A percentile compares a stretch with the other conserved stretches of the same genome.
Conservation (phyloP, 2,329 filamentous ascomycete species). For the Cladosporium phlei region DNA sequence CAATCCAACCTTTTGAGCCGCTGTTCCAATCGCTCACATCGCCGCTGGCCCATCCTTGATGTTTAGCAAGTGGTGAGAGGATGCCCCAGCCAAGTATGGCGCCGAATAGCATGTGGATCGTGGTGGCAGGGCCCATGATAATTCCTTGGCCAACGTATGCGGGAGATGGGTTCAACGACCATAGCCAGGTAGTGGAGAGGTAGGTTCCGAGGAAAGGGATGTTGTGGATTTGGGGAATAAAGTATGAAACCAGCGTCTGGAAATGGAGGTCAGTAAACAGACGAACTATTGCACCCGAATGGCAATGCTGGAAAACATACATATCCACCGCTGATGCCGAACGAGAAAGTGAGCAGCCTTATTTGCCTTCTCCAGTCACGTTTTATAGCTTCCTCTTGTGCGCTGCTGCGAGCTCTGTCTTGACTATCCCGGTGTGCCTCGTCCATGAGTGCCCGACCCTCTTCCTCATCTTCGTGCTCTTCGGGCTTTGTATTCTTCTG, state of each 20-base stretch:
- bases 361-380: conserved; percentile 60
- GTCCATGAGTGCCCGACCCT: conserved; percentile 33
- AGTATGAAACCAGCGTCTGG: conserved; percentile 81
- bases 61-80: conserved; percentile 82
- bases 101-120: conserved; percentile 89
- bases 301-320: conserved; percentile 28
- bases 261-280: background rate
- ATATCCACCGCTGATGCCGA: conserved; percentile 53
- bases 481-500: conserved; percentile 21
- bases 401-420: background rate
- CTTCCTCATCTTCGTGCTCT: conserved; percentile 22
- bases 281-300: background rate
- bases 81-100: conserved; percentile 86
- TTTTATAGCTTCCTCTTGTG: conserved; percentile 10
- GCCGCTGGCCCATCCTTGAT: conserved; percentile 82
- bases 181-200: conserved; percentile 78
- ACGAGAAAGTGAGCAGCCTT: conserved; percentile 55
- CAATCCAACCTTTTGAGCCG: conserved; percentile 97
- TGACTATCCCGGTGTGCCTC: conserved; percentile 5
- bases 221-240: conserved; percentile 76
- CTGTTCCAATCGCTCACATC: conserved; percentile 81
- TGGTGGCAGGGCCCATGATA: conserved; percentile 96
- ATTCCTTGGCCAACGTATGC: conserved; percentile 96
- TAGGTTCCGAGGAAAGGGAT: conserved; percentile 78
- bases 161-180: conserved; percentile 94